Percentiles rank a stretch among this genome's conserved stretches.
Evolutionary conservation across 2,329 filamentous ascomycete genomes (phyloP).

Genomic region (Penicillium frequentans): DNA sequence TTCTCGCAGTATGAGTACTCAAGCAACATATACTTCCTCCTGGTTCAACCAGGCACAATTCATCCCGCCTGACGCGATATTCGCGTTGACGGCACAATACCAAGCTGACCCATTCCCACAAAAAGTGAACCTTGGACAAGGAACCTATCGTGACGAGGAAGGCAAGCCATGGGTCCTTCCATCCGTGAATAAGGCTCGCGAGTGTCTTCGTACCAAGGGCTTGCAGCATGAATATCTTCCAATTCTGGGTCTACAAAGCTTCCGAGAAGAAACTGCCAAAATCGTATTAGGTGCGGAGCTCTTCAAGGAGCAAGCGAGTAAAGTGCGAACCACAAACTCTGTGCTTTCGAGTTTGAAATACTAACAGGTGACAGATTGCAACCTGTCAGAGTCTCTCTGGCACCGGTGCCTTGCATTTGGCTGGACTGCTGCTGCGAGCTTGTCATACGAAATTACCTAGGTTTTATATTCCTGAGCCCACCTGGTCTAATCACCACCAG

Average conservation of each 20-base stretch:
- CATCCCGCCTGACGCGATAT: conserved; percentile 22
- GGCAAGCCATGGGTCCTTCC: conserved; percentile 38
- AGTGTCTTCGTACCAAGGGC: conserved; percentile 58
- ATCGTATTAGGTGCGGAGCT: conserved; percentile 67
- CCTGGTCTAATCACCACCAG: conserved; percentile 97
- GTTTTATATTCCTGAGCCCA: conserved; percentile 87
- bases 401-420: conserved; percentile 51
- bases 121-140: conserved; percentile 38
- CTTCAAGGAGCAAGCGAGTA: conserved; percentile 1
- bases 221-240: conserved; percentile 97
- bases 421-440: conserved; percentile 19
- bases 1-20: background rate
- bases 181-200: conserved; percentile 24
- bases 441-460: conserved; percentile 15
- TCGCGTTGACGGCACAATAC: conserved; percentile 24
- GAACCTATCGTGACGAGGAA: conserved; percentile 36
- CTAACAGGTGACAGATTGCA: conserved; percentile 23
- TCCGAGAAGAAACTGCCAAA: conserved; percentile 82
- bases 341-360: too few species aligned
- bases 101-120: conserved; percentile 15
- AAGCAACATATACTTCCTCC: background rate
- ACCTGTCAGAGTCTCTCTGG: conserved; percentile 92
- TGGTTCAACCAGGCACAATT: conserved; percentile 12
- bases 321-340: conserved; percentile 12
- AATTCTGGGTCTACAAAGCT: conserved; percentile 78